These are phyloP conservation scores for Parietaria judaica DNA, from an alignment of 306 rosid species.

Conservation along the genomic window DNA sequence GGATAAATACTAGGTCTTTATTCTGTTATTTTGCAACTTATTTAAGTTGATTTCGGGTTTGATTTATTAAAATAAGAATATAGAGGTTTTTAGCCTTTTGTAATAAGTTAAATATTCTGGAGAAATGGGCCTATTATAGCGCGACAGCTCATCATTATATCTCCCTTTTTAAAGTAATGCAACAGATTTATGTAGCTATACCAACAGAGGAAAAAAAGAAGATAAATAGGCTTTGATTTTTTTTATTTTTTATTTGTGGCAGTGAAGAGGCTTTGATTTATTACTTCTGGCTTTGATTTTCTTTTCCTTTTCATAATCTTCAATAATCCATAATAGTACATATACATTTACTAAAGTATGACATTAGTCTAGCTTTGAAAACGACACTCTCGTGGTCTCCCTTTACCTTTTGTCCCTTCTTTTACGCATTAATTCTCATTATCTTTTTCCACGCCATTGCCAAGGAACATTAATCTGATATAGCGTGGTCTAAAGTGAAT, in stretches of 20 bases:
- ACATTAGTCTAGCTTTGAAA: background rate
- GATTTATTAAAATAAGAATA: slow-evolving; percentile 12
- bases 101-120: slow-evolving; percentile 19
- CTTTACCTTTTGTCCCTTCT: background rate
- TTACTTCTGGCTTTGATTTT: slow-evolving; percentile 14
- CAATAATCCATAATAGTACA: slow-evolving; percentile 11
- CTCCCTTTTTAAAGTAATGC: background rate
- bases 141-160: slow-evolving; percentile 21
- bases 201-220: too few species aligned
- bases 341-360: background rate
- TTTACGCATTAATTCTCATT: background rate
- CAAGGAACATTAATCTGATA: background rate
- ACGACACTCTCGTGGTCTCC: background rate
- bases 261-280: slow-evolving; percentile 4
- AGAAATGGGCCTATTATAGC: slow-evolving; percentile 4
- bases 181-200: background rate
- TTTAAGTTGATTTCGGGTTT: slow-evolving; percentile 16
- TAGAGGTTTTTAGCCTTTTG: slow-evolving; percentile 32
- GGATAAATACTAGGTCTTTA: background rate
- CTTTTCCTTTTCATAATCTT: slow-evolving; percentile 3
- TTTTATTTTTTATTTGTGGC: too few species aligned
- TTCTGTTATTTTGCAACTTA: background rate
- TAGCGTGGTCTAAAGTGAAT: background rate
- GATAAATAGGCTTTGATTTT: too few species aligned
- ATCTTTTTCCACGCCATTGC: background rate